Percentiles rank a stretch among this genome's conserved stretches.
phyloP scores from a whole-genome alignment of 495 filamentous ascomycete species.

The Penicillium bovifimosum region DNA sequence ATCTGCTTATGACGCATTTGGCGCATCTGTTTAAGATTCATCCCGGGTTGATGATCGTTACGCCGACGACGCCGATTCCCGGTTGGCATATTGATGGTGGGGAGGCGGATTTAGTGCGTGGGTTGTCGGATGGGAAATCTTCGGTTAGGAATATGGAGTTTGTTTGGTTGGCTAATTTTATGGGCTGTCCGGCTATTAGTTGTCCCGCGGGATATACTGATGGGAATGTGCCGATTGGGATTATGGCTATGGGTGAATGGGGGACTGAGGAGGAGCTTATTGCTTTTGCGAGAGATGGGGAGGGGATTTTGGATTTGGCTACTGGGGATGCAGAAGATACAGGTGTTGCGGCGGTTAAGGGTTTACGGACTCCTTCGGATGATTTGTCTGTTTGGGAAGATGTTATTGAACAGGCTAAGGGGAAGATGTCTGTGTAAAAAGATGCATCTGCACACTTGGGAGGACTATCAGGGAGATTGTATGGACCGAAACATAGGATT shows the following conservation, averaged over 20 bases:
- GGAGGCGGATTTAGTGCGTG: constrained; percentile 51
- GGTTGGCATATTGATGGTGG: constrained; percentile 62
- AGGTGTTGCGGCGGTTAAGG: constrained; percentile 1
- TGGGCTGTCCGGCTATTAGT: constrained; percentile 71
- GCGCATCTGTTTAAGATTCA: constrained; percentile 63
- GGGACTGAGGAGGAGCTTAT: constrained; percentile 75
- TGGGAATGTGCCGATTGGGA: constrained; percentile 63
- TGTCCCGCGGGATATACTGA: constrained; percentile 70
- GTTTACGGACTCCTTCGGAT: constrained; percentile 23
- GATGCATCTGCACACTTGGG: too few relatives aligned
- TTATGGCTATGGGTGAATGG: constrained; percentile 91
- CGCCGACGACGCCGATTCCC: constrained; percentile 70
- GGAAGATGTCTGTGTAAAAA: background rate
- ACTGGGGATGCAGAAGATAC: constrained; percentile 3
- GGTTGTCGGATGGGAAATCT: constrained; percentile 66
- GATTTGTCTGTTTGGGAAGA: constrained; percentile 33
- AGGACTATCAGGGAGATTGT: too few relatives aligned
- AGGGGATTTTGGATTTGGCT: constrained; percentile 44
- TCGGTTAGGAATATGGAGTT: constrained; percentile 80
- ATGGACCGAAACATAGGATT: too few relatives aligned
- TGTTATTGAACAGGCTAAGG: constrained; percentile 27
- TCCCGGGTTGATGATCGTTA: constrained; percentile 73
- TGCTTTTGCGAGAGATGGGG: constrained; percentile 64
- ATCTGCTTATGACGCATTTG: constrained; percentile 78
- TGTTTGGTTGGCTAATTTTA: constrained; percentile 81